These are phyloP conservation scores for Vaccinium myrtillus DNA, from an alignment of 148 eudicot genomes.

Conservation along the genomic window DNA sequence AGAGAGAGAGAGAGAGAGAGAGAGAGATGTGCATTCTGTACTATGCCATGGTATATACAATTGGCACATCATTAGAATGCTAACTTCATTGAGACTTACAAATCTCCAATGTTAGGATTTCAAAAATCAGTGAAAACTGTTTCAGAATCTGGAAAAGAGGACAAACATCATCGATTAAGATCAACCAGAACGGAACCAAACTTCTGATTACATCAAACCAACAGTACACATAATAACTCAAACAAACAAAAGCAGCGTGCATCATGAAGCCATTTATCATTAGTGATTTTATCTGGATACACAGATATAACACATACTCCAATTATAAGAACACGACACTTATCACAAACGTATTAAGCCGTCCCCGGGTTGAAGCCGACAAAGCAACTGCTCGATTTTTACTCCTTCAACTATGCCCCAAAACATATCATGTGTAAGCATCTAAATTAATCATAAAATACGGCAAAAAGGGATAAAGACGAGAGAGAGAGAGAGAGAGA, in stretches of 20 bases:
- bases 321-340: background rate
- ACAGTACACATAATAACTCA: background rate
- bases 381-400: background rate
- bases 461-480: background rate
- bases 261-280: background rate
- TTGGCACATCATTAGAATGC: background rate
- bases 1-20: background rate
- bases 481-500: background rate
- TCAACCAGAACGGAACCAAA: background rate
- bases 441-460: background rate
- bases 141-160: background rate
- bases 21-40: background rate
- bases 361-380: background rate
- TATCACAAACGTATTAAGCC: background rate
- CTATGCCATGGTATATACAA: background rate
- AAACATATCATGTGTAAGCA: background rate
- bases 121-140: background rate
- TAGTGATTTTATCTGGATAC: background rate
- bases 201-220: slow-evolving; percentile 4
- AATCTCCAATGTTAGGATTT: background rate
- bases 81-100: background rate
- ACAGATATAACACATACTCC: background rate
- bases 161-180: background rate
- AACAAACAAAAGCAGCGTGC: background rate
- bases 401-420: background rate